A percentile compares a stretch with the other conserved stretches of the same genome.
These are phyloP conservation scores for Eutrema yunnanense DNA, from an alignment of 345 rosid species.

Conservation along the genomic window DNA sequence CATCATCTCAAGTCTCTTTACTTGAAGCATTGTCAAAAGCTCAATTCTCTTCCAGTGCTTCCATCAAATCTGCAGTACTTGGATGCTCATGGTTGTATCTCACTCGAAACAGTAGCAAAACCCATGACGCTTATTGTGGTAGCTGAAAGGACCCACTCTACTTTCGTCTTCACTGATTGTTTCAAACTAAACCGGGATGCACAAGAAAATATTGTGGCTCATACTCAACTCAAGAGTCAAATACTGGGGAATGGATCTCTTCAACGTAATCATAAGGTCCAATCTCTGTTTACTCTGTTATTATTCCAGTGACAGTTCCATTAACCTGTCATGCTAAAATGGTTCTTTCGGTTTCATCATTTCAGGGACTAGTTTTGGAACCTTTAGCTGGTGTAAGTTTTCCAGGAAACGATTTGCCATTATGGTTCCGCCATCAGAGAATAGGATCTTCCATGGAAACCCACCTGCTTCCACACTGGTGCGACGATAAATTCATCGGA, in stretches of 20 bases:
- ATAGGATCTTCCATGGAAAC: conserved; percentile 25
- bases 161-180: conserved; percentile 22
- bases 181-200: conserved; percentile 24
- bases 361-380: conserved; percentile 18
- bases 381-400: conserved; percentile 12
- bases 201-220: conserved; percentile 21
- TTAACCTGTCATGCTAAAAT: background rate
- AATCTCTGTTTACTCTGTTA: background rate
- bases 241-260: background rate
- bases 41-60: conserved; percentile 21
- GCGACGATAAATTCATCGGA: conserved; percentile 12
- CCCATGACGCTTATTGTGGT: conserved; percentile 16
- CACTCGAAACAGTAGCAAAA: conserved; percentile 13
- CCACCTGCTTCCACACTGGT: conserved; percentile 24
- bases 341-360: background rate
- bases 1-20: conserved; percentile 19
- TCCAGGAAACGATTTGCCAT: conserved; percentile 25
- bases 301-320: background rate
- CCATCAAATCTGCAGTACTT: conserved; percentile 27
- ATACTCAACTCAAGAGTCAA: conserved; percentile 29
- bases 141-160: conserved; percentile 13
- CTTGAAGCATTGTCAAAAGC: conserved; percentile 21
- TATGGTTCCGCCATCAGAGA: conserved; percentile 31
- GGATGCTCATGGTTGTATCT: conserved; percentile 30
- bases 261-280: conserved; percentile 26